These are phyloP conservation scores for Trichocladium uniseriatum DNA, from an alignment of 495 filamentous ascomycete species.

Conservation along the genomic window DNA sequence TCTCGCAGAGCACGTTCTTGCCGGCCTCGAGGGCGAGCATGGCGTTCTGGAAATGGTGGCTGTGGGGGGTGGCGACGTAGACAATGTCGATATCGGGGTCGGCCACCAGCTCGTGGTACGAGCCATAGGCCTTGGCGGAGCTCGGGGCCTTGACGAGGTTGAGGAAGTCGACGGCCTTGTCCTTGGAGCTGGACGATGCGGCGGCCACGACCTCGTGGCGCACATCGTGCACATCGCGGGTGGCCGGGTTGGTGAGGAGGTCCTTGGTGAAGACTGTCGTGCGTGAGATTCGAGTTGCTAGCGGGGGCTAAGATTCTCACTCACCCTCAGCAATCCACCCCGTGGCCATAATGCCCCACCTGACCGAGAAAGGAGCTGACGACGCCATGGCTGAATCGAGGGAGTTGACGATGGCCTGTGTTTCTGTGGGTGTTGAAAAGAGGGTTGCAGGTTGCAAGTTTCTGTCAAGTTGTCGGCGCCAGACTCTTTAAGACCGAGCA, in stretches of 20 bases:
- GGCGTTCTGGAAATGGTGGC: slow-evolving; percentile 88
- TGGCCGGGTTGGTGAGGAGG: slow-evolving; percentile 66
- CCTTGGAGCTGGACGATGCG: slow-evolving; percentile 65
- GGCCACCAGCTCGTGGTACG: slow-evolving; percentile 67
- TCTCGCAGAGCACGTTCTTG: slow-evolving; percentile 89
- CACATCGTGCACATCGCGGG: slow-evolving; percentile 63
- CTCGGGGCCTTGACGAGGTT: slow-evolving; percentile 51
- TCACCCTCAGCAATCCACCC: slow-evolving; percentile 69
- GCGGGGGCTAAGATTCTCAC: slow-evolving; percentile 9
- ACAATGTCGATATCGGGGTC: slow-evolving; percentile 76
- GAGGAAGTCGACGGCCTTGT: slow-evolving; percentile 65
- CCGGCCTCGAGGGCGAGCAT: slow-evolving; percentile 73
- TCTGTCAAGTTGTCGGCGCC: not conserved
- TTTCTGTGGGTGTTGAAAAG: not conserved
- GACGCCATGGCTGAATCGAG: slow-evolving; percentile 40
- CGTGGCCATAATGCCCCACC: slow-evolving; percentile 79
- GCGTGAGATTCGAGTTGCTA: not conserved
- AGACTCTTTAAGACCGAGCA: slow-evolving; percentile 4
- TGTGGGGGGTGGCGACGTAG: slow-evolving; percentile 91
- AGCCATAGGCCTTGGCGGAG: slow-evolving; percentile 65
- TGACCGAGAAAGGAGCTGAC: slow-evolving; percentile 50
- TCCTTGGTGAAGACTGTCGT: slow-evolving; percentile 66
- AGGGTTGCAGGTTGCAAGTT: not conserved
- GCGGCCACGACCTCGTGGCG: slow-evolving; percentile 71
- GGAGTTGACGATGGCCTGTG: no score